Conservation (phyloP, 208 protist genomes). For the Trypanosoma cruzi region DNA sequence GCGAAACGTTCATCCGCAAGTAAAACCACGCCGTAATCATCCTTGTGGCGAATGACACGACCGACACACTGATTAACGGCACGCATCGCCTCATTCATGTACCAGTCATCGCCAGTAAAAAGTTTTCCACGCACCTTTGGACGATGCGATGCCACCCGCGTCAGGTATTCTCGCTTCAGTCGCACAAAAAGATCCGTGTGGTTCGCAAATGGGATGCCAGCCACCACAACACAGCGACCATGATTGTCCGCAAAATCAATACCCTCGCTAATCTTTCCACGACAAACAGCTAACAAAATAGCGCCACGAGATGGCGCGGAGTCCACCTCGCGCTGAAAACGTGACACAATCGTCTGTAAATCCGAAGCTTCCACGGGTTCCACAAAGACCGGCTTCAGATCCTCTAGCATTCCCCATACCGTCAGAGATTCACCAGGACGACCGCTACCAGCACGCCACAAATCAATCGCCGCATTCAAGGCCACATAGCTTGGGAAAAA, state of each 20-base stretch:
- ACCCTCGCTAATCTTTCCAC: constrained; percentile 98
- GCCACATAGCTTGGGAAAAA: constrained; percentile 97
- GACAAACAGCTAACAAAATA: constrained; percentile 95
- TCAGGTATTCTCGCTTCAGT: constrained; percentile 83
- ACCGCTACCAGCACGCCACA: constrained; percentile 69
- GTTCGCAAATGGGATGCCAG: constrained; percentile 95
- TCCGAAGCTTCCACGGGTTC: constrained; percentile 68
- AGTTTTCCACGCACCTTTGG: constrained; percentile 67
- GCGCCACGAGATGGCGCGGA: constrained; percentile 63
- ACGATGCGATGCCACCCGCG: constrained; percentile 53
- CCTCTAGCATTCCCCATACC: constrained; percentile 79
- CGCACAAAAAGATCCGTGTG: constrained; percentile 89
- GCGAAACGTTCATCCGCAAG: constrained; percentile 95
- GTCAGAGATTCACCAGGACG: constrained; percentile 38
- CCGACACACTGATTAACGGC: constrained; percentile 98
- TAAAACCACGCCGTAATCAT: constrained; percentile 96
- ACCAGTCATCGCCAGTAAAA: constrained; percentile 95
- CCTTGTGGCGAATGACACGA: constrained; percentile 96
- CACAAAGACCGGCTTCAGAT: constrained; percentile 88
- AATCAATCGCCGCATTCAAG: constrained; percentile 65
- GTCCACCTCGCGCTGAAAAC: constrained; percentile 80
- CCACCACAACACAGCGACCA: constrained; percentile 95
- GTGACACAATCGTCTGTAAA: constrained; percentile 50
- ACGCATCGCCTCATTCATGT: constrained; percentile 93
- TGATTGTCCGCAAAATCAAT: constrained; percentile 97